phyloP scores from a whole-genome alignment of 2,329 filamentous ascomycete genomes.

The Pestalotiopsis sp. region DNA sequence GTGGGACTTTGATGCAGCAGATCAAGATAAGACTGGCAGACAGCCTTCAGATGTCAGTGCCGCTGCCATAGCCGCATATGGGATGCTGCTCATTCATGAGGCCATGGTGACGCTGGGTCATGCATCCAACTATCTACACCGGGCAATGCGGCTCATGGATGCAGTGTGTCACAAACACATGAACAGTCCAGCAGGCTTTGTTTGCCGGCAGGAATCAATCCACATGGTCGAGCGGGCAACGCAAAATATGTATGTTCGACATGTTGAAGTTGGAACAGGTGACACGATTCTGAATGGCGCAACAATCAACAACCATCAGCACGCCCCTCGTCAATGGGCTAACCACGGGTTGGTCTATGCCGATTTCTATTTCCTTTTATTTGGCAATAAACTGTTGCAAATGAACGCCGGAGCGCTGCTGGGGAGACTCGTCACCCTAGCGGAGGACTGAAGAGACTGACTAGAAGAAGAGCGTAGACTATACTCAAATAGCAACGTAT shows the following conservation, averaged over 20 bases:
- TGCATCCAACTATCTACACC: slow-evolving; percentile 29
- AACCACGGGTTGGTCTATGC: slow-evolving; percentile 52
- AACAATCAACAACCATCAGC: slow-evolving; percentile 49
- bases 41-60: slow-evolving; percentile 40
- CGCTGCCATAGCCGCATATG: slow-evolving; percentile 40
- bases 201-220: slow-evolving; percentile 8
- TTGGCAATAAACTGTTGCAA: slow-evolving; percentile 41
- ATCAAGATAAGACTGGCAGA: slow-evolving; percentile 3
- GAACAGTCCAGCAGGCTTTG: slow-evolving; percentile 23
- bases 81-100: slow-evolving; percentile 38
- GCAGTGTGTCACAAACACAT: slow-evolving; percentile 26
- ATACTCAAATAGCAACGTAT: too few species aligned
- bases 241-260: slow-evolving; percentile 15
- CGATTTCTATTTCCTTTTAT: slow-evolving; percentile 49
- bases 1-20: slow-evolving; percentile 50
- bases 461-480: neutral
- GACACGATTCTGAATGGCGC: slow-evolving; percentile 49
- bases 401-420: slow-evolving; percentile 14
- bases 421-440: neutral
- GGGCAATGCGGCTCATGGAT: slow-evolving; percentile 27
- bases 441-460: slow-evolving; percentile 21
- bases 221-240: slow-evolving; percentile 27
- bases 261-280: slow-evolving; percentile 29
- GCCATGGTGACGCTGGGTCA: slow-evolving; percentile 21
- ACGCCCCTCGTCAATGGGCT: slow-evolving; percentile 44